Conservation (phyloP, 2,329 filamentous ascomycete species). For the Ceratocystis lukuohia region DNA sequence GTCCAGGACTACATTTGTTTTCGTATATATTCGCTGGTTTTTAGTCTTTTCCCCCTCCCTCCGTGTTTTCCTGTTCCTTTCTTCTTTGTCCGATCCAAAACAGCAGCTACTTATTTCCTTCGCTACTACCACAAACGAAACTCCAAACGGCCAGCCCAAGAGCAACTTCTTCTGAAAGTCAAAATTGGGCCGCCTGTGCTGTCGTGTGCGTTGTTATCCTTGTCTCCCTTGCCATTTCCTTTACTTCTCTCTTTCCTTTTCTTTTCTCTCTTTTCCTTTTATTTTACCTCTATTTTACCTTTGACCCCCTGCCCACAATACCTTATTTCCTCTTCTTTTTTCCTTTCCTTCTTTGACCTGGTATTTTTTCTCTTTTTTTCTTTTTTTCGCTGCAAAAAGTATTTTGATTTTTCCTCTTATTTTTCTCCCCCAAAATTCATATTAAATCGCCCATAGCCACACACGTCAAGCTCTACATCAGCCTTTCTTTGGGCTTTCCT, state of each 20-base stretch:
- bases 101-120: background rate
- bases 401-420: background rate
- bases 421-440: background rate
- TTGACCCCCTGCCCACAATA: background rate
- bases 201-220: background rate
- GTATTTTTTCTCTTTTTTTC: background rate
- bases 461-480: background rate
- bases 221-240: background rate
- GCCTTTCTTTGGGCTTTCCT: background rate
- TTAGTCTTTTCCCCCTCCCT: background rate
- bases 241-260: background rate
- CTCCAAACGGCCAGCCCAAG: background rate
- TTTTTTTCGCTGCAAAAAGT: background rate
- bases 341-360: background rate
- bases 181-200: background rate
- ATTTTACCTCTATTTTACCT: background rate
- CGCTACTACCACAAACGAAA: constrained; percentile 4
- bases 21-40: too few relatives aligned
- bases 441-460: background rate
- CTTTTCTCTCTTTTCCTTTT: background rate
- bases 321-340: background rate
- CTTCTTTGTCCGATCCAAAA: background rate
- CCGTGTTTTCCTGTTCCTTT: background rate
- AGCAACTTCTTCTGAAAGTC: background rate
- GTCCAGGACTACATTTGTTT: background rate